These are phyloP conservation scores for Carallia pectinifolia DNA, from an alignment of 345 rosid species.

Conservation along the genomic window DNA sequence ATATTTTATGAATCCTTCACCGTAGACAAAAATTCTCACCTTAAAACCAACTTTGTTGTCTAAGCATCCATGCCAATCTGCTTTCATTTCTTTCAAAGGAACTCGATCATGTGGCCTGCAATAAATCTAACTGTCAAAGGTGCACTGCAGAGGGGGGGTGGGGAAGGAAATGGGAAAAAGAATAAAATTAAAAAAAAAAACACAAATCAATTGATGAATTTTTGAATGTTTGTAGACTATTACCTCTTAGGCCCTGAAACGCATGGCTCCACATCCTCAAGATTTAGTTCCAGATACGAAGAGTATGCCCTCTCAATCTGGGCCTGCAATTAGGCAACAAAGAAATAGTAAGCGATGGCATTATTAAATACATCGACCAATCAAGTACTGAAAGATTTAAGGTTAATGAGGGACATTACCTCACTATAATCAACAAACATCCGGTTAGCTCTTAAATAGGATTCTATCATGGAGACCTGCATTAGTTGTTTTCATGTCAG, in stretches of 20 bases:
- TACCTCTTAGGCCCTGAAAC: slow-evolving; percentile 87
- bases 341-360: slow-evolving; percentile 8
- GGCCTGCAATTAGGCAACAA: slow-evolving; percentile 43
- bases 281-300: slow-evolving; percentile 65
- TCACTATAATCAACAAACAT: slow-evolving; percentile 90
- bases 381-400: not conserved
- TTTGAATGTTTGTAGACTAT: not conserved
- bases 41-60: slow-evolving; percentile 85
- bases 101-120: slow-evolving; percentile 94
- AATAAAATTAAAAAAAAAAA: slow-evolving; percentile 5
- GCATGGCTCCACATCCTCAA: slow-evolving; percentile 82
- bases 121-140: slow-evolving; percentile 4
- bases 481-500: slow-evolving; percentile 23
- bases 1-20: slow-evolving; percentile 2
- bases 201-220: not conserved
- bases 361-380: slow-evolving; percentile 1
- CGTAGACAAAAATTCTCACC: slow-evolving; percentile 44
- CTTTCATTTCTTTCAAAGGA: slow-evolving; percentile 82
- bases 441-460: slow-evolving; percentile 79
- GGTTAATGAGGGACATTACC: slow-evolving; percentile 34
- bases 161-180: too few species aligned
- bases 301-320: slow-evolving; percentile 59
- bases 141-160: not conserved
- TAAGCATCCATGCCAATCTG: slow-evolving; percentile 90
- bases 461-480: slow-evolving; percentile 79